Percentiles rank a stretch among this genome's conserved stretches.
phyloP scores from a whole-genome alignment of 2,329 filamentous ascomycete genomes.

The Calcarisporium arbuscula region DNA sequence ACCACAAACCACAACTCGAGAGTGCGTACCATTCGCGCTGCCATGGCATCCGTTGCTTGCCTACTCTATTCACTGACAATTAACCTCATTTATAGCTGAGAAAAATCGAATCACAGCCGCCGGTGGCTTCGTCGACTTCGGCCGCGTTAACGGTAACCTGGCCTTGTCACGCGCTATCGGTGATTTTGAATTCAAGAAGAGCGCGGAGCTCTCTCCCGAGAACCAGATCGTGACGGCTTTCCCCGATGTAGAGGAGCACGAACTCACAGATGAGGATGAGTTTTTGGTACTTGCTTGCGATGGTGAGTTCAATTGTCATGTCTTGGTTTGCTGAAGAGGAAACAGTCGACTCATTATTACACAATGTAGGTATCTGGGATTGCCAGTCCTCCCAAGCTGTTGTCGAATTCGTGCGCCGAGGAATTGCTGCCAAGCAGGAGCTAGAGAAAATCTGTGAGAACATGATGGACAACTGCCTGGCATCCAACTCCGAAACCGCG shows the following conservation, averaged over 20 bases:
- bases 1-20: slow-evolving; percentile 99
- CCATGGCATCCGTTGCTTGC: slow-evolving; percentile 3
- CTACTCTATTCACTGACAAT: no score
- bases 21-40: slow-evolving; percentile 45
- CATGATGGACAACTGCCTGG: slow-evolving; percentile 99
- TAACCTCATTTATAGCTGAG: slow-evolving; percentile 70
- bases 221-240: slow-evolving; percentile 97
- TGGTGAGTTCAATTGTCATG: slow-evolving; percentile 48
- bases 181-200: slow-evolving; percentile 99
- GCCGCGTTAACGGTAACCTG: slow-evolving; percentile 95
- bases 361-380: slow-evolving; percentile 84
- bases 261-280: slow-evolving; percentile 88
- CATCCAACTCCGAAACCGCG: slow-evolving; percentile 96
- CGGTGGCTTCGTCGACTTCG: slow-evolving; percentile 96
- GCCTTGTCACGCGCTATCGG: slow-evolving; percentile 95
- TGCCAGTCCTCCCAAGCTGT: slow-evolving; percentile 98
- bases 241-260: slow-evolving; percentile 88
- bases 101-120: slow-evolving; percentile 94
- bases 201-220: slow-evolving; percentile 91
- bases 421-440: slow-evolving; percentile 93
- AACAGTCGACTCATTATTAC: neutral
- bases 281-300: slow-evolving; percentile 92
- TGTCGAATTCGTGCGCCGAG: slow-evolving; percentile 91
- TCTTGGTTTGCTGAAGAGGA: neutral
- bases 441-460: slow-evolving; percentile 96